Evolutionary conservation across 495 filamentous ascomycete genomes (phyloP).

Genomic region (Aspergillus haitiensis): DNA sequence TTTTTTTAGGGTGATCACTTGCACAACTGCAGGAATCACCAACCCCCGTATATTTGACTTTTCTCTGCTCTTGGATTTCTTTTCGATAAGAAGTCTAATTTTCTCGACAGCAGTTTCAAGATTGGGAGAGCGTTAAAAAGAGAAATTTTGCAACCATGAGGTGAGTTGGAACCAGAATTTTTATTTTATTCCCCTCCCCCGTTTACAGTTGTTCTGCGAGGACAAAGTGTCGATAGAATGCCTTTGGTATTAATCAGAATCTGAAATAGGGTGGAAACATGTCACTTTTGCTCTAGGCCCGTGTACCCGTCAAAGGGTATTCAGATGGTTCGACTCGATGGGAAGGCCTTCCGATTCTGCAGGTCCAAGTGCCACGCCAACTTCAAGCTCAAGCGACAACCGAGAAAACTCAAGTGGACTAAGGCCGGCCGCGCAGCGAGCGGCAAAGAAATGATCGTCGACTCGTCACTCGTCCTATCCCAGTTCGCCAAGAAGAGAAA

Average conservation of each 20-base stretch:
- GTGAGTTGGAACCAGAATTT: background rate
- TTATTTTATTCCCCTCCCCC: background rate
- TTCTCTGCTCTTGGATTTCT: background rate
- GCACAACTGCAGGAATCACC: background rate
- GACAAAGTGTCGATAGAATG: background rate
- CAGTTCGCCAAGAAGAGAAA: constrained; percentile 91
- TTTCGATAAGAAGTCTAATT: background rate
- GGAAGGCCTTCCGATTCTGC: constrained; percentile 58
- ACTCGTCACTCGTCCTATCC: constrained; percentile 86
- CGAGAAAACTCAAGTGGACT: constrained; percentile 85
- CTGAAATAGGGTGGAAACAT: constrained; percentile 70
- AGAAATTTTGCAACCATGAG: constrained; percentile 14
- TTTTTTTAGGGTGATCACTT: constrained; percentile 11
- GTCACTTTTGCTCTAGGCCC: constrained; percentile 82
- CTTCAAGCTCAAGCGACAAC: constrained; percentile 97
- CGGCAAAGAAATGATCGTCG: constrained; percentile 92
- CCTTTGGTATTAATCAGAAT: background rate
- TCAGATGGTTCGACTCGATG: constrained; percentile 63
- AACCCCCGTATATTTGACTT: background rate
- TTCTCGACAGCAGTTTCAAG: background rate
- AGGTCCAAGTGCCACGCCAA: constrained; percentile 93
- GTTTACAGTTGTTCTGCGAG: background rate
- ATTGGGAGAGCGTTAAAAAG: background rate
- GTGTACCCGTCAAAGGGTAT: constrained; percentile 89
- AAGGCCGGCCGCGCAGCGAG: constrained; percentile 69